Percentiles rank a stretch among this genome's conserved stretches.
These are phyloP conservation scores for Exophiala lecanii-corni DNA, from an alignment of 2,329 filamentous ascomycete genomes.

Conservation along the genomic window DNA sequence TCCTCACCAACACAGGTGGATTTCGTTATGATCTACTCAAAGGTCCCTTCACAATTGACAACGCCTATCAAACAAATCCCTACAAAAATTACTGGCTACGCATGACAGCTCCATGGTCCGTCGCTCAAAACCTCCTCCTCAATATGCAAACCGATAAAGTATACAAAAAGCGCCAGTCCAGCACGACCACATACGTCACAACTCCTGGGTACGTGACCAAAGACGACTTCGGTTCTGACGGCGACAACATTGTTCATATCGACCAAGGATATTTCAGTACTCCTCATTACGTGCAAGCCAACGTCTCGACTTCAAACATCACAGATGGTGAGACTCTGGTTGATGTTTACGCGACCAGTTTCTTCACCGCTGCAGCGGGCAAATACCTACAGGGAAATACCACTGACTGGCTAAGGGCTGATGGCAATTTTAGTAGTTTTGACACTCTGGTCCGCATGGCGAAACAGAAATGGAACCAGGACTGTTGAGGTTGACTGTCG, in stretches of 20 bases:
- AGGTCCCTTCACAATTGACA: slow-evolving; percentile 55
- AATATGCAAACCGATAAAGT: slow-evolving; percentile 30
- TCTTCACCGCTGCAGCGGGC: slow-evolving; percentile 19
- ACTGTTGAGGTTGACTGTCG: slow-evolving; percentile 11
- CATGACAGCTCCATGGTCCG: slow-evolving; percentile 31
- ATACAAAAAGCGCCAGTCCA: slow-evolving; percentile 21
- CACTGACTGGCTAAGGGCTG: slow-evolving; percentile 18
- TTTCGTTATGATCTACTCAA: slow-evolving; percentile 60
- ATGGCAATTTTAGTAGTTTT: slow-evolving; percentile 22
- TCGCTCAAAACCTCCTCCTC: slow-evolving; percentile 29
- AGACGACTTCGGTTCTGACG: slow-evolving; percentile 34
- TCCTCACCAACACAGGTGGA: slow-evolving; percentile 58
- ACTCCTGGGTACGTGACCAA: slow-evolving; percentile 31
- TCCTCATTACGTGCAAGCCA: slow-evolving; percentile 33
- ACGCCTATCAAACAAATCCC: slow-evolving; percentile 28
- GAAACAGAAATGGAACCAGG: slow-evolving; percentile 18
- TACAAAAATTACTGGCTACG: slow-evolving; percentile 31
- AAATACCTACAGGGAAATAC: slow-evolving; percentile 23
- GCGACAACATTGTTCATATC: slow-evolving; percentile 33
- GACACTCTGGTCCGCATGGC: slow-evolving; percentile 21
- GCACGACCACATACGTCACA: slow-evolving; percentile 22
- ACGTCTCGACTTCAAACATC: slow-evolving; percentile 23
- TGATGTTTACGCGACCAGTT: slow-evolving; percentile 23
- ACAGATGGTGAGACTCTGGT: slow-evolving; percentile 15
- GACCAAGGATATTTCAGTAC: slow-evolving; percentile 25